Base-by-base conservation (phyloP, 2,329 filamentous ascomycete species). In the Penicillium vulpinum region DNA sequence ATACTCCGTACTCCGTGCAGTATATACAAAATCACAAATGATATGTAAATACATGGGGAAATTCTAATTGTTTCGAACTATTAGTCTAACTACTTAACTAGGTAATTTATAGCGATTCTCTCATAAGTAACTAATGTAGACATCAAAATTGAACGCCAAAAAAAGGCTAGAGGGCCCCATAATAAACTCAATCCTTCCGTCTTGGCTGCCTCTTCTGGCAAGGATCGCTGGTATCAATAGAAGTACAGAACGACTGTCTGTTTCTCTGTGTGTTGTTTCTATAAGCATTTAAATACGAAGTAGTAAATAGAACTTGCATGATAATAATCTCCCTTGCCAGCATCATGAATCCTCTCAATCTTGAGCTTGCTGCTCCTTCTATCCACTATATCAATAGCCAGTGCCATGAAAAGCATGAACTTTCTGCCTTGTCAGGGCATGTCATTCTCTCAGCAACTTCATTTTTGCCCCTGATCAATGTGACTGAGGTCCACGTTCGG, bases 161-260 rank as follows among this genome's bases (percentile, higher is more conserved):
- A 51, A 43, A 1, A 4, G 18, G 21, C 4, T 51, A 43, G 21
- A 18, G 13, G 21, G 21, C 13, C 29, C 36, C 39, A 18, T 36
- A 2, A 5, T 18, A 28, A 51, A 51, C 49, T 36, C 28, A 35
- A 51, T 41, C 10, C 2, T 44, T 44, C 28, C 29, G 16, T 44
- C 49, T 51, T 51, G 49, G 49, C 49, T 51, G n/a, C 49, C 26
- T 10, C 1, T 26, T 36, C 9, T 7, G n/a, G 49, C 1, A 44
- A 44, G 16, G 49, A 44, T 36, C 39, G 28, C 38, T n/a, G 33
- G n/a, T 49, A 49, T 49, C 29, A 28, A 38, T 4, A 35, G 31
- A 21, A 38, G 46, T 26, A 49, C 21, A 49, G 29, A 13, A 21
- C 29, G 31, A 10, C 45, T 24, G 1, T 15, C 33, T 13, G 1